Evolutionary conservation across 2,329 filamentous ascomycete species (phyloP), one percentile per base, ranked within the genome.

Genomic region (Plenodomus tracheiphilus): DNA sequence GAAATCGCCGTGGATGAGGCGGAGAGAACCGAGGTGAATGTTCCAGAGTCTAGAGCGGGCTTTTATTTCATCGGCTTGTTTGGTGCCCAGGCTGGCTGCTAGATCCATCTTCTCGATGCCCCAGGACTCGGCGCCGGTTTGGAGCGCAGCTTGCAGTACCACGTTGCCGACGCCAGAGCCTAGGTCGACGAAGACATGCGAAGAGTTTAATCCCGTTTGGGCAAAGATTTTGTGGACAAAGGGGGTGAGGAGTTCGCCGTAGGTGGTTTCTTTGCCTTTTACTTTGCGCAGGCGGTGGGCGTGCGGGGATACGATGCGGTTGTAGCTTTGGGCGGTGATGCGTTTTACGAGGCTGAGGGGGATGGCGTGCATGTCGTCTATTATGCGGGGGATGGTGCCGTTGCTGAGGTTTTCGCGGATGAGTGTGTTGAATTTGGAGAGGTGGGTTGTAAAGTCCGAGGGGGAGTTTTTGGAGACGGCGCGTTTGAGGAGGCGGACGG

Each of bases 161-260:
- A 97, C 93, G 68, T 97, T 99, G 40, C 93, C 94, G 15, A 97
- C 94, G 22, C 94, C 94, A 2, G 93, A 97, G 41, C 94, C 94
- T 13, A 99, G 81, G 68, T 99, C 94, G 51, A 99, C 86, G 69
- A 99, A 97, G 32, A 95, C 85, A 61, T 95, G 88, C 41, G 86
- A 83, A 0, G 89, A 93, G 51, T 84, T 91, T 70, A 97, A 84
- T 38, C 84, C 80, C 2, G 88, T 88, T 69, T 90, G 83, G 15
- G 86, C 83, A 60, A 99, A 85, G 51, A 97, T 90, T 49, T 86
- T 84, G 54, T 87, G 88, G 56, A 94, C 83, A 67, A 99, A 95
- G 1, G 86, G 85, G 17, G 91, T 88, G 22, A 94, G 80, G 20
- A 99, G 83, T 72, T 99, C 94, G 67, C 94, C 94, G 68, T 99